Percentiles rank a stretch among this genome's conserved stretches.
Evolutionary conservation across 2,329 filamentous ascomycete genomes (phyloP).

Genomic region (Penicillium crustosum): DNA sequence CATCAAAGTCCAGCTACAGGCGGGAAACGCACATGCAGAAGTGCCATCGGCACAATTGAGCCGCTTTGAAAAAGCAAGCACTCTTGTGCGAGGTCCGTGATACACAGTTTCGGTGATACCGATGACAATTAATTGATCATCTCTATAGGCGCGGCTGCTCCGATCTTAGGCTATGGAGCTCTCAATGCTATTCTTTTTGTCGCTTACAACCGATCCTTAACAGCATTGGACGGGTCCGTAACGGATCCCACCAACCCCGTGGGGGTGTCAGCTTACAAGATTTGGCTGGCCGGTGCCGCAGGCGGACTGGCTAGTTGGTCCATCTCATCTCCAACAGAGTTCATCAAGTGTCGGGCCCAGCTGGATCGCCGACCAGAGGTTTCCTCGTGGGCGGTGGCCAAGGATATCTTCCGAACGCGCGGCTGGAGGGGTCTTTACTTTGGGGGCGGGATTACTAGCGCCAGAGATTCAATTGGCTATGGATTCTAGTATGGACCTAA

Average conservation of each 20-base stretch:
- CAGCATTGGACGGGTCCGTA: conserved; percentile 52
- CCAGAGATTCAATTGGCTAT: conserved; percentile 88
- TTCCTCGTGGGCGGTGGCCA: conserved; percentile 65
- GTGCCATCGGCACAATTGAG: conserved; percentile 26
- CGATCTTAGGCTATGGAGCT: conserved; percentile 84
- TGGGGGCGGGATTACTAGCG: conserved; percentile 76
- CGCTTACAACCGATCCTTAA: conserved; percentile 82
- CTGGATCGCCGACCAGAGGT: conserved; percentile 50
- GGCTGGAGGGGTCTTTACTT: conserved; percentile 72
- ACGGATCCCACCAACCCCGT: conserved; percentile 46
- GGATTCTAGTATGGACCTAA: conserved; percentile 71
- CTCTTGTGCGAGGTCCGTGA: conserved; percentile 42
- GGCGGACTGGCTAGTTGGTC: conserved; percentile 84
- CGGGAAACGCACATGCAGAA: conserved; percentile 44
- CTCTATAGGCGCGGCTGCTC: conserved; percentile 71
- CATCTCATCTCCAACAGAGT: conserved; percentile 83
- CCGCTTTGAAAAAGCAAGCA: conserved; percentile 37
- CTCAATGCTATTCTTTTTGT: conserved; percentile 89
- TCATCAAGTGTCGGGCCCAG: conserved; percentile 87
- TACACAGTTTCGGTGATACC: no score
- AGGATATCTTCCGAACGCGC: conserved; percentile 59
- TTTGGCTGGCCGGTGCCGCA: conserved; percentile 76
- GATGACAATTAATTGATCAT: conserved; percentile 5
- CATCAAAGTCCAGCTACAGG: conserved; percentile 78
- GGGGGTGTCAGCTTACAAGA: conserved; percentile 59